Conservation (phyloP, 306 rosid species). For the Lathyrus oleraceus region DNA sequence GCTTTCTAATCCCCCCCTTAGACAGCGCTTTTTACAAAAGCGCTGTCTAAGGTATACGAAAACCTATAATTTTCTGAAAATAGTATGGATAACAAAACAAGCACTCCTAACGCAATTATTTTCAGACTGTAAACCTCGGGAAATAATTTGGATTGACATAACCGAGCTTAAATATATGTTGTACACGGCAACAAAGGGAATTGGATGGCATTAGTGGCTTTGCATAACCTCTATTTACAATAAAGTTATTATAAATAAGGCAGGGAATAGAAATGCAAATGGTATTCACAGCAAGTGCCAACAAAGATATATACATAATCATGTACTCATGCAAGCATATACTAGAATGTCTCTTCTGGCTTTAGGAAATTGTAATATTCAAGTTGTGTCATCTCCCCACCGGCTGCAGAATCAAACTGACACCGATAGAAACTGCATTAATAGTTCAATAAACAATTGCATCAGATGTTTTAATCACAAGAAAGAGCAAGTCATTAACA, state of each 20-base stretch:
- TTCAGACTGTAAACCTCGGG: background rate
- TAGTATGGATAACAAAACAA: background rate
- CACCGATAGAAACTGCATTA: slow-evolving; percentile 77
- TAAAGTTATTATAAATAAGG: slow-evolving; percentile 3
- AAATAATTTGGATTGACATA: background rate
- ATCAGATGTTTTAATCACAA: slow-evolving; percentile 7
- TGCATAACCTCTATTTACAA: slow-evolving; percentile 38
- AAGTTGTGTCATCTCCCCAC: slow-evolving; percentile 85
- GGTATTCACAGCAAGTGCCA: slow-evolving; percentile 41
- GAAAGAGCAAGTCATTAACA: background rate
- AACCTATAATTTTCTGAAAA: background rate
- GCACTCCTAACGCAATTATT: background rate
- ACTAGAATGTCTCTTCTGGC: slow-evolving; percentile 64
- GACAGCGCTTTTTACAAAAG: no score
- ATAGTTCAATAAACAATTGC: slow-evolving; percentile 17
- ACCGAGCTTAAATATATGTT: slow-evolving; percentile 24
- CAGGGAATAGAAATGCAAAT: slow-evolving; percentile 18
- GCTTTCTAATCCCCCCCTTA: no score
- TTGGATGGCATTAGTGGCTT: slow-evolving; percentile 7
- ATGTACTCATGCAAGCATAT: slow-evolving; percentile 31
- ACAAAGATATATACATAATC: slow-evolving; percentile 23
- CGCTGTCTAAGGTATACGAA: no score
- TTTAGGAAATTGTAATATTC: slow-evolving; percentile 70
- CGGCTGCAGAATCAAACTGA: slow-evolving; percentile 61
- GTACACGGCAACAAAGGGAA: slow-evolving; percentile 20